A percentile compares a stretch with the other conserved stretches of the same genome.
Conservation (phyloP, 2,329 filamentous ascomycete species). For the Colletotrichum destructivum region DNA sequence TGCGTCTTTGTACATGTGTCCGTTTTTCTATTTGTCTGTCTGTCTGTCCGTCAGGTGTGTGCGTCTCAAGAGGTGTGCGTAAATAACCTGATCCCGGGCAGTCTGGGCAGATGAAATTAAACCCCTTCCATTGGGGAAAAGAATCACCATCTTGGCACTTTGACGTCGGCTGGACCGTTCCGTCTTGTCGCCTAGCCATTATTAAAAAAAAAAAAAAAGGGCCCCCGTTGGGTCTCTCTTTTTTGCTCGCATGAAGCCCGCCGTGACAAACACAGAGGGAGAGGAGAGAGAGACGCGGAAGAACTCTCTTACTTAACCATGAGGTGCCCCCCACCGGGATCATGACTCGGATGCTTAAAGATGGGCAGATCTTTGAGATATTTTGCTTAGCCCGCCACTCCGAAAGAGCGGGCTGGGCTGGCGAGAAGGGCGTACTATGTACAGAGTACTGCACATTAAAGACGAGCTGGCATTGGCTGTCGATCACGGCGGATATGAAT, state of each 20-base stretch:
- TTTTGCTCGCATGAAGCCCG: background rate
- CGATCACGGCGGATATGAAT: constrained; percentile 22
- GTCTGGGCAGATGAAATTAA: constrained; percentile 7
- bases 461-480: constrained; percentile 3
- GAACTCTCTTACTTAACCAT: background rate
- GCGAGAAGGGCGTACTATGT: background rate
- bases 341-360: constrained; percentile 8
- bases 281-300: too few species aligned
- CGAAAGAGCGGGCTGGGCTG: constrained; percentile 5
- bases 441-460: too few species aligned
- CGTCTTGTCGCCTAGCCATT: constrained; percentile 12
- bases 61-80: too few species aligned
- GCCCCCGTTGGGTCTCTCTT: too few species aligned
- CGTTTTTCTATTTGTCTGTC: background rate
- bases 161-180: constrained; percentile 1
- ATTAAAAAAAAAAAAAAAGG: background rate
- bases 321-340: background rate
- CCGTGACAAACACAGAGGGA: background rate
- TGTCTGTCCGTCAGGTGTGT: too few species aligned
- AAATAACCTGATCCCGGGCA: background rate
- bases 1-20: too few species aligned
- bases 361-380: background rate
- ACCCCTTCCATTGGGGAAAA: constrained; percentile 1
- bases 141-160: background rate
- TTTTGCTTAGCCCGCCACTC: background rate